phyloP scores from a whole-genome alignment of 2,329 filamentous ascomycete species.

The Trichophyton equinum region DNA sequence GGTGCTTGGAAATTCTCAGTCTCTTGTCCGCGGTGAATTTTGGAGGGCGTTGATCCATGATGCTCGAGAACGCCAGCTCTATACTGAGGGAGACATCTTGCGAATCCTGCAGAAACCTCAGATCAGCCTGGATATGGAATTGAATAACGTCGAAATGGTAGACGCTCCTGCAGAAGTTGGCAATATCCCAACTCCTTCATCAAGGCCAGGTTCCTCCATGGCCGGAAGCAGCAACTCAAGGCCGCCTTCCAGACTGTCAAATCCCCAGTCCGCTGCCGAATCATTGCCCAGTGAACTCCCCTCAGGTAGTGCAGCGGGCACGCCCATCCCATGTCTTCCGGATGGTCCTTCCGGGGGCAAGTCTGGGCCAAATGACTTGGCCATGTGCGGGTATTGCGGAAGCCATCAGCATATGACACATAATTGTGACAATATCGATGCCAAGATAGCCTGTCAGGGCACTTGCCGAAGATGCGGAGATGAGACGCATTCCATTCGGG shows the following conservation, averaged over 20 bases:
- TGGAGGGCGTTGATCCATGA: conserved; percentile 82
- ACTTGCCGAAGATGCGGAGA: conserved; percentile 33
- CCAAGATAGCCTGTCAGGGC: conserved; percentile 26
- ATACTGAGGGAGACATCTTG: conserved; percentile 56
- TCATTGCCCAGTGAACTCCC: conserved; percentile 4
- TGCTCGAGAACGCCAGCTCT: conserved; percentile 59
- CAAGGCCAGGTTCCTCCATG: conserved; percentile 14
- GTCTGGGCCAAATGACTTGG: conserved; percentile 32
- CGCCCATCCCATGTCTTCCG: conserved; percentile 17
- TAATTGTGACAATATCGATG: conserved; percentile 35
- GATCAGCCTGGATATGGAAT: conserved; percentile 29
- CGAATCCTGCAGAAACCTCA: conserved; percentile 44
- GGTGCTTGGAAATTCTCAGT: conserved; percentile 86
- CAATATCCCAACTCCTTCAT: conserved; percentile 15
- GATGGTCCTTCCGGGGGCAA: conserved; percentile 33
- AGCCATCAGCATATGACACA: conserved; percentile 33
- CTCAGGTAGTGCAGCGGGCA: conserved; percentile 14
- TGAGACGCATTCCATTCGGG: conserved; percentile 25
- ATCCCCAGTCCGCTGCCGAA: conserved; percentile 2
- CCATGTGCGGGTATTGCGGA: conserved; percentile 35
- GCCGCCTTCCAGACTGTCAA: conserved; percentile 21
- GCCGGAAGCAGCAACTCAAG: conserved; percentile 17
- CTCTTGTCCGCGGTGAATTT: conserved; percentile 74
- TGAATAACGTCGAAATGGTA: conserved; percentile 33
- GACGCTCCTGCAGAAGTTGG: conserved; percentile 19